Evolutionary conservation across 2,329 filamentous ascomycete species (phyloP).

Genomic region (Cladobotryum protrusum): DNA sequence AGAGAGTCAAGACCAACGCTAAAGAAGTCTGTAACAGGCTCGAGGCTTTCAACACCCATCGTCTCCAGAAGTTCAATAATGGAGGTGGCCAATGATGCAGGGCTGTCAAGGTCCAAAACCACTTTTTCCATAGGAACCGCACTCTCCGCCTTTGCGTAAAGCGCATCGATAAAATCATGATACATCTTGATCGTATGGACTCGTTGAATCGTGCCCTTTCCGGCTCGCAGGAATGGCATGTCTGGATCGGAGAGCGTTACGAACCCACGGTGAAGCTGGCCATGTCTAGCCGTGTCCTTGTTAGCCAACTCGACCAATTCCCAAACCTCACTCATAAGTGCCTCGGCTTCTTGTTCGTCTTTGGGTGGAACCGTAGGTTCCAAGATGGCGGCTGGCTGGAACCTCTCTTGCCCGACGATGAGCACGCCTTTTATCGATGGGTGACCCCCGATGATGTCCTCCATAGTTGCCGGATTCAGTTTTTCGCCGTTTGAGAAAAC

Average conservation of each 20-base stretch:
- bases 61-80: slow-evolving; percentile 16
- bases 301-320: slow-evolving; percentile 37
- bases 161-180: slow-evolving; percentile 35
- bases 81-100: slow-evolving; percentile 18
- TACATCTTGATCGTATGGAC: slow-evolving; percentile 34
- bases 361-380: slow-evolving; percentile 33
- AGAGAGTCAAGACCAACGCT: slow-evolving; percentile 34
- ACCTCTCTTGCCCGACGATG: slow-evolving; percentile 38
- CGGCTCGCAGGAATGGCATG: slow-evolving; percentile 38
- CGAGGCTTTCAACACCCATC: slow-evolving; percentile 15
- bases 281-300: slow-evolving; percentile 38
- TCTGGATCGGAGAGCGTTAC: slow-evolving; percentile 31
- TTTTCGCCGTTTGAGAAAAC: slow-evolving; percentile 37
- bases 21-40: slow-evolving; percentile 30
- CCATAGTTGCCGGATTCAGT: slow-evolving; percentile 33
- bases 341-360: slow-evolving; percentile 14
- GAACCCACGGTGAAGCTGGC: slow-evolving; percentile 36
- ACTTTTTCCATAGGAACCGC: not conserved
- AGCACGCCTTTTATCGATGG: slow-evolving; percentile 24
- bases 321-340: slow-evolving; percentile 39
- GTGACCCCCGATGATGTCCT: slow-evolving; percentile 25
- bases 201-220: slow-evolving; percentile 43
- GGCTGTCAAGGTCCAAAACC: slow-evolving; percentile 17
- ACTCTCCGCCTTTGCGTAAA: slow-evolving; percentile 29
- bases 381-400: slow-evolving; percentile 42